Conservation (phyloP, 2,329 filamentous ascomycete genomes). For the Exophiala xenobiotica region DNA sequence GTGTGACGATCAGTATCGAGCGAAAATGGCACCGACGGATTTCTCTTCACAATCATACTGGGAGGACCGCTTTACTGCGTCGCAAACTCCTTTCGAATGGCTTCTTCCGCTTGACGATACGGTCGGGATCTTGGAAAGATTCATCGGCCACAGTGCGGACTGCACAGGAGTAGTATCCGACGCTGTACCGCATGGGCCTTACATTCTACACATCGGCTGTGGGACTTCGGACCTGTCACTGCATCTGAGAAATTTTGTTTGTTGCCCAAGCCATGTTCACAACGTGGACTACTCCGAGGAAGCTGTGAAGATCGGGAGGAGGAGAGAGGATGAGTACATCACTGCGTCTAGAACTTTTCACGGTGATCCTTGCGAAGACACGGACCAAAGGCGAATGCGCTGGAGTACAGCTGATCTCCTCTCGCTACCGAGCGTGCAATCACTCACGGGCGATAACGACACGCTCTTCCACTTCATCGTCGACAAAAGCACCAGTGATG, state of each 20-base stretch:
- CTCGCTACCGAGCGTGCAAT: background rate
- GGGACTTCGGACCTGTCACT: conserved; percentile 7
- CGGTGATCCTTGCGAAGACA: background rate
- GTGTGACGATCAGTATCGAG: too few species aligned
- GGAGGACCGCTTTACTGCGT: conserved; percentile 6
- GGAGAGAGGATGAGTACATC: background rate
- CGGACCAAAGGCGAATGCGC: background rate
- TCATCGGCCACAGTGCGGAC: background rate
- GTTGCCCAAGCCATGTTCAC: conserved; percentile 4
- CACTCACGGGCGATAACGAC: background rate
- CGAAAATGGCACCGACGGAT: background rate
- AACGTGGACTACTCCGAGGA: conserved; percentile 8
- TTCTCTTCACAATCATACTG: conserved; percentile 4
- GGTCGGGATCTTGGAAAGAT: background rate
- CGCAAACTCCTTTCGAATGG: conserved; percentile 7
- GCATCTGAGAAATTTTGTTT: conserved; percentile 2
- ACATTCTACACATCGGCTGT: conserved; percentile 8
- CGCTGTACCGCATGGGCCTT: background rate
- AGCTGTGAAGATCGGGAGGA: conserved; percentile 1
- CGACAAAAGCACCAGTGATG: conserved; percentile 17
- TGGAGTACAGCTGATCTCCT: conserved; percentile 9
- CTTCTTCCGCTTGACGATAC: conserved; percentile 1
- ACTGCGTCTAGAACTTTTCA: too few species aligned
- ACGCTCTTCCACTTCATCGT: conserved; percentile 9
- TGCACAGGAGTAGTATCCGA: background rate